Percentiles rank a stretch among this genome's conserved stretches.
phyloP scores from a whole-genome alignment of 768 basidiomycete genomes.

The Mycena capillaripes region DNA sequence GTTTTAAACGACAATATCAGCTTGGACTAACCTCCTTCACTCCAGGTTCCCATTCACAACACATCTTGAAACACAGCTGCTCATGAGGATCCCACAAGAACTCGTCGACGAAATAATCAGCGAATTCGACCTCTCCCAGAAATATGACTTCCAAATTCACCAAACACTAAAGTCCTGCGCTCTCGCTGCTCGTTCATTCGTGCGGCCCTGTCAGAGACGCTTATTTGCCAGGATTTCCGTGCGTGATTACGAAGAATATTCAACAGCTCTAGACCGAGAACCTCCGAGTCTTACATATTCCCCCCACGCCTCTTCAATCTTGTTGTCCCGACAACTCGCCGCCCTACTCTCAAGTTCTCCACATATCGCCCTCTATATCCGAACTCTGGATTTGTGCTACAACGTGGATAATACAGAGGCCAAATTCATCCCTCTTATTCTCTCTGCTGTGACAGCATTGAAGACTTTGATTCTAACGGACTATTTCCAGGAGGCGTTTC shows the following conservation, averaged over 20 bases:
- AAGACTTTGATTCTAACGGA: no score
- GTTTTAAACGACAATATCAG: no score
- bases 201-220: background rate
- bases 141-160: background rate
- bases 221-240: conserved; percentile 14
- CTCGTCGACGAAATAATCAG: conserved; percentile 12
- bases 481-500: no score
- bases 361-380: conserved; percentile 5
- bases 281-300: background rate
- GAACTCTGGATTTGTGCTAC: background rate
- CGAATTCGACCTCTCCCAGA: background rate
- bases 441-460: no score
- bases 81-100: conserved; percentile 10
- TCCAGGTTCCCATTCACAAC: no score
- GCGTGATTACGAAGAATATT: background rate
- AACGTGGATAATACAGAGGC: background rate
- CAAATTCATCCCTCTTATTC: no score
- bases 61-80: no score
- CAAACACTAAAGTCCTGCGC: background rate
- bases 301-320: background rate
- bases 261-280: background rate
- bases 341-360: background rate
- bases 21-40: no score
- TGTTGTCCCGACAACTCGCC: background rate
- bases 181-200: background rate